Base-by-base conservation (phyloP, 2,329 filamentous ascomycete genomes). In the Cladosporium halotolerans region DNA sequence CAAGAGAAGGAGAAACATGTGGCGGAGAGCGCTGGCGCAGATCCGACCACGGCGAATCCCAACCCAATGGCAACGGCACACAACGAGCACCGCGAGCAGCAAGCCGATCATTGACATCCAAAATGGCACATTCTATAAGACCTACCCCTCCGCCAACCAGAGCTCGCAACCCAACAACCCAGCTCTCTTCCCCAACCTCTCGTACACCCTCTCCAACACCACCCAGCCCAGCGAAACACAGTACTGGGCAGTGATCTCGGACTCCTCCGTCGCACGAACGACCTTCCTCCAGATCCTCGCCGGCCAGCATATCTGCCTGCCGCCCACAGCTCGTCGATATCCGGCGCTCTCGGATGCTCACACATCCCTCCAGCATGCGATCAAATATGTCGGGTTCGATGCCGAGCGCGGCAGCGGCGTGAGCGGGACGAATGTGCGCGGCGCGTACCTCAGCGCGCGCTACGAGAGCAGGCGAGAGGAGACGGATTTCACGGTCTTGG, bases 301-400 rank as follows among this genome's bases (percentile, higher is more conserved):
- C 32, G 92, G 91, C 8, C 80, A 85, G 54, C 79, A 91, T 60
- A 73, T 96, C 32, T 87, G 83, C 66, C 74, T 87, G 6, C 92
- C 92, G 4, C 85, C 90, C 0, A 79, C 76, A 3, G 85, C 88
- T 1, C 80, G 91, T 43, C 82, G 83, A 6, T 96, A 84, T 66
- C 93, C 93, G 0, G 88, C 86, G 66, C 79, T 97, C 2, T 79
- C 85, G 1, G 59, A 62, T 3, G 11, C 81, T 79, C 2, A 77
- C 81, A 45, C 77, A 72, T 62, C 76, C 76, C 82, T 86, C 0
- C 76, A 76, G 10, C 77, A 78, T 59, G 89, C 89, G 0, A 86
- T 99, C 54, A 84, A 85, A 61, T 92, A 96, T 74, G 90, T 97
- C 9, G 92, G 93, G 0, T 97, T 97, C 65, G 88, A 89, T 64